Evolutionary conservation across 441 rosid genomes (phyloP).

Genomic region (Biscutella laevigata): DNA sequence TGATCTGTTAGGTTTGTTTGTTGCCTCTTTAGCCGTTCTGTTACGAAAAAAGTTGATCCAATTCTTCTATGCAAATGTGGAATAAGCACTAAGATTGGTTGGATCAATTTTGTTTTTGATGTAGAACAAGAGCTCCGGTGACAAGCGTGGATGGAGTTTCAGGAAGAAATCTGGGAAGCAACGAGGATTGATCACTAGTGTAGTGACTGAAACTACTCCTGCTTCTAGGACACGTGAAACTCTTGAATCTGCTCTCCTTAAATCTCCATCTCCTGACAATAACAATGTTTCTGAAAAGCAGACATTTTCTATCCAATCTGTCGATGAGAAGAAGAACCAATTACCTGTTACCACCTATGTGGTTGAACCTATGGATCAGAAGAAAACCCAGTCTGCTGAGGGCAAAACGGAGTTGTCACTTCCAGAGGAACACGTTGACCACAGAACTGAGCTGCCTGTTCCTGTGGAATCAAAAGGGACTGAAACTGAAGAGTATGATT

Average conservation of each 20-base stretch:
- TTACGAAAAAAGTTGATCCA: not conserved
- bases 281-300: conserved; percentile 35
- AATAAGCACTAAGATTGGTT: not conserved
- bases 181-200: conserved; percentile 56
- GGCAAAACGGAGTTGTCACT: not conserved
- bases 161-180: conserved; percentile 70
- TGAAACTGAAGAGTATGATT: conserved; percentile 17
- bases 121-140: conserved; percentile 53
- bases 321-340: conserved; percentile 42
- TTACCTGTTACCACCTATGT: conserved; percentile 16
- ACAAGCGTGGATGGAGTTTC: conserved; percentile 79
- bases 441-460: conserved; percentile 25
- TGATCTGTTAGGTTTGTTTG: conserved; percentile 9
- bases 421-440: conserved; percentile 32
- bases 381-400: not conserved
- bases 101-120: conserved; percentile 3
- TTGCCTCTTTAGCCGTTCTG: too few relatives aligned
- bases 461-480: conserved; percentile 28
- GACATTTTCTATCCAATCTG: conserved; percentile 19
- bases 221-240: conserved; percentile 42
- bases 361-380: conserved; percentile 16
- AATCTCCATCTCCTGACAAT: conserved; percentile 34
- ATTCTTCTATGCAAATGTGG: too few relatives aligned
- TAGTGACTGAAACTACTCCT: conserved; percentile 40
- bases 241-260: conserved; percentile 43